These are phyloP conservation scores for Cordyceps pruinosa DNA, from an alignment of 2,329 filamentous ascomycete species.

Conservation along the genomic window DNA sequence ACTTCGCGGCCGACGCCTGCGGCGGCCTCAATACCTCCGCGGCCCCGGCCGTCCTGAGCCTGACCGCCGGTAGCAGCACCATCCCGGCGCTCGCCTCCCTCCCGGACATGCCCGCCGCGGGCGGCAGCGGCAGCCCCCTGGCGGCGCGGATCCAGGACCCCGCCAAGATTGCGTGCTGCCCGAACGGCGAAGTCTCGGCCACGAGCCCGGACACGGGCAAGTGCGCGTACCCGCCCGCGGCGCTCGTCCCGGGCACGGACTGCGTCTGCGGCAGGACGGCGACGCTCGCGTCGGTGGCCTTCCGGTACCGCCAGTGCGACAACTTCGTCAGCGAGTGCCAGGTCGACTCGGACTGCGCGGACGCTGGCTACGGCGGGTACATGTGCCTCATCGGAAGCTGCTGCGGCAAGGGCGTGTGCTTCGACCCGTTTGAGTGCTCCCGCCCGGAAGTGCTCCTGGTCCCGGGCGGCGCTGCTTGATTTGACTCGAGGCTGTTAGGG, in stretches of 20 bases:
- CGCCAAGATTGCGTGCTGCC: conserved; percentile 27
- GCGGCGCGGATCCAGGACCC: conserved; percentile 31
- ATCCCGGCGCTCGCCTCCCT: conserved; percentile 25
- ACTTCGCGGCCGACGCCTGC: conserved; percentile 29
- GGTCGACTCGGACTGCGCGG: conserved; percentile 22
- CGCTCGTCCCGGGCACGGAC: conserved; percentile 23
- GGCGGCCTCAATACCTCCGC: conserved; percentile 24
- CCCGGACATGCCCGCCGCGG: conserved; percentile 22
- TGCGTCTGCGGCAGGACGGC: conserved; percentile 30
- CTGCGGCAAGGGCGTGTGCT: conserved; percentile 29
- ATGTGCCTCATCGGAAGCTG: conserved; percentile 30
- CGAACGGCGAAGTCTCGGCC: conserved; percentile 20
- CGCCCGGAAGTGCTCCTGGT: conserved; percentile 26
- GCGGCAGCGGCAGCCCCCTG: conserved; percentile 17
- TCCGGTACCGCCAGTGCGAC: conserved; percentile 27
- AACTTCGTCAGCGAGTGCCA: conserved; percentile 24
- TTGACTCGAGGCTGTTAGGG: too few relatives aligned
- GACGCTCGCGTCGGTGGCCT: conserved; percentile 20
- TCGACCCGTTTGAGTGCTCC: conserved; percentile 31
- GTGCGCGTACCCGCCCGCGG: conserved; percentile 26
- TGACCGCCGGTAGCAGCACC: conserved; percentile 24
- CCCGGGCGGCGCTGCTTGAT: conserved; percentile 13
- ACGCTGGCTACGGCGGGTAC: conserved; percentile 19
- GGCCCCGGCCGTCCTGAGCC: conserved; percentile 26
- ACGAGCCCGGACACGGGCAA: conserved; percentile 13